Evolutionary conservation across 2,329 filamentous ascomycete genomes (phyloP), one percentile per base, ranked within the genome.

Genomic region (Trichoderma aggressivum): DNA sequence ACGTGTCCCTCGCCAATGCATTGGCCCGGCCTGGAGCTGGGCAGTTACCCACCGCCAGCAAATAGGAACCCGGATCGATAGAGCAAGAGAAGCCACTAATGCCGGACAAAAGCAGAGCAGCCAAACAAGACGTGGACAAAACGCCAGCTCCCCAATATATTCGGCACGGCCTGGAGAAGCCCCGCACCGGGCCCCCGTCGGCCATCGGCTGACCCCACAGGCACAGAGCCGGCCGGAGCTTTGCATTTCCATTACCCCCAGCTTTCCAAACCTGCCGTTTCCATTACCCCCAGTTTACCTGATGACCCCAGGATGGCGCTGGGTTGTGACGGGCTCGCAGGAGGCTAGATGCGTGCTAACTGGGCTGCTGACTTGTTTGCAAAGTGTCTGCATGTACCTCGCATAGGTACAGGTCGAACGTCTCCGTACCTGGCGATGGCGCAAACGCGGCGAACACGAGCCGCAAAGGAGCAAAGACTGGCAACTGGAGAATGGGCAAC

Each of bases 271-370:
- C 71, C 69, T 71, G 71, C 71, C 70, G 75, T 79, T 79, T 79
- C 74, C 61, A 79, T 80, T 81, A 81, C 79, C 79, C 79, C 78
- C 78, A 76, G 76, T 77, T 81, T 82, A 81, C 80, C 77, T 81
- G 77, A 81, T 81, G 75, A 76, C 53, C 28, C 59, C 36, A 56
- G 63, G n/a, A 55, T 53, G 26, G 39, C 43, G 43, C 18, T 34
- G 11, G 36, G 11, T 36, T 30, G 39, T n/a, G 66, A 56, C 16
- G 66, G 47, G 56, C 5, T 55, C 16, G 2, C 39, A 32, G 14
- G 26, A 64, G 65, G n/a, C 65, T 68, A 68, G n/a, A 26, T n/a
- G 55, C 63, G 36, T 50, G 30, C 65, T 68, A 60, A 68, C 65
- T 61, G 65, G 60, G 64, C 32, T 68, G 65, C 53, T 60, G 53